phyloP scores from a whole-genome alignment of 1,284 basidiomycete genomes.

The Thelephora terrestris region DNA sequence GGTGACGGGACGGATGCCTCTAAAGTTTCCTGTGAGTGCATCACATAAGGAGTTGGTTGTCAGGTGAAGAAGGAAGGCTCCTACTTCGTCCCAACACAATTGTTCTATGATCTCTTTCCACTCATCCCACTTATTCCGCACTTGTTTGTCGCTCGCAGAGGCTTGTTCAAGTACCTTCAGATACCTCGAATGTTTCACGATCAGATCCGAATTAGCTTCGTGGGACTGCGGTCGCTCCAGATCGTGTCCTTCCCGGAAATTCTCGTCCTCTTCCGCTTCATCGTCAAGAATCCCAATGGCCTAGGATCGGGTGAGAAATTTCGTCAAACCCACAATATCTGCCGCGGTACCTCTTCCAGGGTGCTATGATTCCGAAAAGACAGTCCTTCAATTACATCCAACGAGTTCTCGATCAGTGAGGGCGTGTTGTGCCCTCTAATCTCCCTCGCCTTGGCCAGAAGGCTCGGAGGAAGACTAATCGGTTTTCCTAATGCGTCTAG shows the following conservation, averaged over 20 bases:
- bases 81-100: conserved; percentile 66
- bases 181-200: conserved; percentile 63
- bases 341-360: conserved; percentile 62
- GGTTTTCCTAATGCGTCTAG: conserved; percentile 85
- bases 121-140: conserved; percentile 77
- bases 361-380: conserved; percentile 52
- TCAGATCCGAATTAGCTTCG: conserved; percentile 68
- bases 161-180: conserved; percentile 67
- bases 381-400: conserved; percentile 67
- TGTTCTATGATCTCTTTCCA: conserved; percentile 71
- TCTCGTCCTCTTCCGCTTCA: conserved; percentile 84
- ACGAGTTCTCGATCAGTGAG: conserved; percentile 56
- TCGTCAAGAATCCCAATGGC: conserved; percentile 82
- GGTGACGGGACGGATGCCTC: conserved; percentile 62
- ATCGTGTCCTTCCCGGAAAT: conserved; percentile 38
- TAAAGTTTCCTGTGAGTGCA: conserved; percentile 45
- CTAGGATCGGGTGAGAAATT: conserved; percentile 29
- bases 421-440: conserved; percentile 74
- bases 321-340: background rate
- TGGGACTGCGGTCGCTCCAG: conserved; percentile 58
- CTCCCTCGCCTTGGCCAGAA: conserved; percentile 82
- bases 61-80: conserved; percentile 7
- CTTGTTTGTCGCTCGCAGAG: conserved; percentile 61
- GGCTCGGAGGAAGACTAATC: conserved; percentile 79
- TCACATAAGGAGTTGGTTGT: background rate